These are phyloP conservation scores for Melampsora americana DNA, from an alignment of 1,284 basidiomycete species.

Conservation along the genomic window DNA sequence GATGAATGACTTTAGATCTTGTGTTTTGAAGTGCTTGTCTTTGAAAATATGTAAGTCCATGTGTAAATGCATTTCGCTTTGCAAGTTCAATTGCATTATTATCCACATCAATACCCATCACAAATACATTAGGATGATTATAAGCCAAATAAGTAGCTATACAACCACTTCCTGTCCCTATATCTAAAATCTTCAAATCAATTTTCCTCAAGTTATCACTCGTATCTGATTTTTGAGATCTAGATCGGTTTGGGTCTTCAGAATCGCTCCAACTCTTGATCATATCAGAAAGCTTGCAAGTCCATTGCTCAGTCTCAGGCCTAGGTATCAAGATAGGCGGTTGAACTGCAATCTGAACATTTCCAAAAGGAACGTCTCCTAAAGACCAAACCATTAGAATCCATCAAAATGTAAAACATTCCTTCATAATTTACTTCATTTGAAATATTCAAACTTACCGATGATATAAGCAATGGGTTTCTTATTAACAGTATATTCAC, in stretches of 20 bases:
- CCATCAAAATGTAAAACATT: neutral
- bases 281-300: slow-evolving; percentile 47
- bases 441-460: slow-evolving; percentile 1
- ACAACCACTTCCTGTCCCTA: slow-evolving; percentile 85
- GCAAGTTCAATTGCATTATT: slow-evolving; percentile 68
- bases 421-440: neutral
- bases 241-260: neutral
- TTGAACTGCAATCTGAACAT: slow-evolving; percentile 67
- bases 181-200: slow-evolving; percentile 64
- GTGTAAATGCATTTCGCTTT: slow-evolving; percentile 64
- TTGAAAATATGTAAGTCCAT: slow-evolving; percentile 53
- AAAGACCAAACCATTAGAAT: slow-evolving; percentile 29
- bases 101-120: slow-evolving; percentile 71
- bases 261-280: slow-evolving; percentile 44
- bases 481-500: slow-evolving; percentile 21
- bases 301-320: slow-evolving; percentile 83
- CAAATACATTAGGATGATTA: slow-evolving; percentile 59
- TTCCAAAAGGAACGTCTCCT: slow-evolving; percentile 85
- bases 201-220: slow-evolving; percentile 37
- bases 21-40: neutral
- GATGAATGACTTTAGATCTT: neutral
- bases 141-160: slow-evolving; percentile 69
- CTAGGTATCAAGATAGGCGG: slow-evolving; percentile 82
- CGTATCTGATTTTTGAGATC: neutral
- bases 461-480: slow-evolving; percentile 41